Base-by-base conservation (phyloP, 352 stramenopile species). In the Phytopythium litorale region DNA sequence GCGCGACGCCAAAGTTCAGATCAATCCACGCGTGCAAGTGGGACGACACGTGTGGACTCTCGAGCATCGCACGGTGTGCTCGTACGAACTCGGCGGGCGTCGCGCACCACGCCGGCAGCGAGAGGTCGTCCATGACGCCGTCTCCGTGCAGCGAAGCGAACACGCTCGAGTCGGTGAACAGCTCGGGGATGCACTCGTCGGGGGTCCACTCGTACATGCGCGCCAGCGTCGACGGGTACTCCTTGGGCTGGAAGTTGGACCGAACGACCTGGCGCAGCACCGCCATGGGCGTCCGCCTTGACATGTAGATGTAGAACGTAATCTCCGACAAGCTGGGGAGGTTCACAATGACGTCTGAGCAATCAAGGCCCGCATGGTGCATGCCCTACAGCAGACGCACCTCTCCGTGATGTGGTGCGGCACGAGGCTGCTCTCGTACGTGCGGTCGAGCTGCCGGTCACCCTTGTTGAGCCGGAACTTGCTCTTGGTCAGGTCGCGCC, bases 381-480 rank as follows among this genome's bases (percentile, higher is more conserved):
- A 23, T 8, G 6, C 0, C 1, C 19, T 23, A 16, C 7, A 16
- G 2, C 4, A 23, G 46, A 37, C 67, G 28, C 60, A 88, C 69
- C 75, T 97, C 70, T 99, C 96, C 0, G 95, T 92, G 25, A 99
- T 88, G 67, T 99, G 96, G 63, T 99, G 95, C 2, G 91, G 89
- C 3, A 94, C 71, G 5, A 81, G 75, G 30, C 85, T 96, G 56
- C 91, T 92, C 16, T 79, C 68, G 68, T 94, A 98, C 1, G 91
- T 97, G 45, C 84, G 88, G 48, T 98, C 91, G 0, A 98, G 75
- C 55, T 98, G 91, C 2, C 82, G 75, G 63, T 98, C 92, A n/a
- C 94, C 94, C 68, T 99, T 99, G 58, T 88, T 97, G 0, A 99
- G 70, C 0, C 96, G 78, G 64, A 98, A 99, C 60, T 99, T 98